Evolutionary conservation across 176 grass and related monocot genomes (phyloP), one percentile per base, ranked within the genome.

Genomic region (Oryza glaberrima): DNA sequence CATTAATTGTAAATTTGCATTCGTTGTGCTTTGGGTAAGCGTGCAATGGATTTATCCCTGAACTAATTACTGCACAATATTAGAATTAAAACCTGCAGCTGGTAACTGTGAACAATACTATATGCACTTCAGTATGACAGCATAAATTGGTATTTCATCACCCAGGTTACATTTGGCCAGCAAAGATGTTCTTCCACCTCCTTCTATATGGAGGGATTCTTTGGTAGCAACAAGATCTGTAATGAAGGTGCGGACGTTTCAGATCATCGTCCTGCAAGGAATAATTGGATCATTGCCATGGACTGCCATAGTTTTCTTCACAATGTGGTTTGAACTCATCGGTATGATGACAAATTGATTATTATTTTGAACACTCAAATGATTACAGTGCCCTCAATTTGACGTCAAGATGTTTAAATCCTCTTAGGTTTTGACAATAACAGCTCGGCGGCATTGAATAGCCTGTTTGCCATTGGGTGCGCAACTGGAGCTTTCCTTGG

Each of bases 281-380:
- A 92, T 98, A 79, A 94, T 98, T 41, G 93, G 95, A 26, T 95
- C 95, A 43, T 69, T 98, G 64, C 95, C 91, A 11, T 98, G 93
- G 95, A 92, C 95, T 52, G 86, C 93, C 52, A 90, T 92, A 65
- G 93, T 95, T 83, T 98, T 98, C 87, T 98, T 98, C 90, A 98
- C 95, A 75, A 92, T 98, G 95, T 98, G 93, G 95, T 95, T 98
- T 40, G 93, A 98, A 81, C 88, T 98, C 71, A 95, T 98, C 11
- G 95, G 95, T 98, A 94, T 3, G 82, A 43, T 61, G 66, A 26
- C 11, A 20, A 70, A 22, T 41, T 26, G 23, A 49, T 41, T 51
- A 49, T 41, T 51, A 9, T 40, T n/a, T 58, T 40, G 16, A 34
- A 35, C 38, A 67, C 41, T 48, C 5, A 36, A 75, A 45, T 22